Conservation (phyloP, 1,284 basidiomycete species). For the Cystobasidium pallidum region DNA sequence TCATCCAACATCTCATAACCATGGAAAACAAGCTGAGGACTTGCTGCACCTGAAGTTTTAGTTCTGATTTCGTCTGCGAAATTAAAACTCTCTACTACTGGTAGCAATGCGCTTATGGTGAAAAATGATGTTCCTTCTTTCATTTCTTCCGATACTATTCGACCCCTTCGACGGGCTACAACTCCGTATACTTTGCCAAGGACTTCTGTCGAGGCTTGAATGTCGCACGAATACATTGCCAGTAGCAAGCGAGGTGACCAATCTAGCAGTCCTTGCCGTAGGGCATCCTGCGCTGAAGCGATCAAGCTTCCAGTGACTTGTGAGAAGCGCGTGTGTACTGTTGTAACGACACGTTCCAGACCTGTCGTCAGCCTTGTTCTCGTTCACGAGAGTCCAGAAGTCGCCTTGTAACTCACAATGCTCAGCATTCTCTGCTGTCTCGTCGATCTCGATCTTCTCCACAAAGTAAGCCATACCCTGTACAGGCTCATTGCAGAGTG, state of each 20-base stretch:
- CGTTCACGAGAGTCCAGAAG: too few species aligned
- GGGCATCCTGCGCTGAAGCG: constrained; percentile 84
- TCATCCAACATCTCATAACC: constrained; percentile 87
- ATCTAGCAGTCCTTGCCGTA: constrained; percentile 83
- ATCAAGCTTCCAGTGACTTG: constrained; percentile 88
- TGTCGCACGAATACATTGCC: constrained; percentile 99
- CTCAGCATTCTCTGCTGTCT: constrained; percentile 60
- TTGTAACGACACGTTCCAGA: too few species aligned
- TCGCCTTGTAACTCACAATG: neutral
- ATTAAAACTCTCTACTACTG: constrained; percentile 95
- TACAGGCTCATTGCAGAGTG: constrained; percentile 91
- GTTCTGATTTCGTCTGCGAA: constrained; percentile 98
- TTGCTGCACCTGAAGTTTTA: constrained; percentile 92
- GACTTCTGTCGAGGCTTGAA: constrained; percentile 96
- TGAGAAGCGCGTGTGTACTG: constrained; percentile 63
- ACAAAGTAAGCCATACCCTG: constrained; percentile 92
- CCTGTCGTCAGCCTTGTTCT: too few species aligned
- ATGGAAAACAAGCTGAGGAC: constrained; percentile 93
- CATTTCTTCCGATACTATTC: constrained; percentile 96
- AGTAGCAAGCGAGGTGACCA: constrained; percentile 97
- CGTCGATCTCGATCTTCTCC: constrained; percentile 68
- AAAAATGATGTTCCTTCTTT: constrained; percentile 97
- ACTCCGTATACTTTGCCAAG: constrained; percentile 98
- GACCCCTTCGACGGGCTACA: constrained; percentile 83
- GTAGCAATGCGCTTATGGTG: constrained; percentile 84